A percentile compares a stretch with the other conserved stretches of the same genome.
phyloP scores from a whole-genome alignment of 306 rosid genomes.

The Fragaria iinumae region DNA sequence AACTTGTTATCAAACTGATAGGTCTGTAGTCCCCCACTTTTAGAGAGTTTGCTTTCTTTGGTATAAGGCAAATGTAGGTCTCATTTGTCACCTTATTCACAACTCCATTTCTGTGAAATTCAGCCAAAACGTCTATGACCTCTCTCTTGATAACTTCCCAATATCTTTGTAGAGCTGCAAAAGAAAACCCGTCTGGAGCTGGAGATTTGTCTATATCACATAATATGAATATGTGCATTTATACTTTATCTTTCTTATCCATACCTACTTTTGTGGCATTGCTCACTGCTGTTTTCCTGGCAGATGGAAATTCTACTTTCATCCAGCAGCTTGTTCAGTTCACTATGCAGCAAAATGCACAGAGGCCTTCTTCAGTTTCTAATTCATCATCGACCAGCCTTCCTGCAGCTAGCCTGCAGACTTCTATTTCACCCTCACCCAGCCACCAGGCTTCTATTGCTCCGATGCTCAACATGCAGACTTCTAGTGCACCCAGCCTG shows the following conservation, averaged over 20 bases:
- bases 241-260: not conserved
- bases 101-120: not conserved
- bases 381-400: slow-evolving; percentile 28
- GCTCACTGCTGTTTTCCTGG: slow-evolving; percentile 8
- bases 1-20: not conserved
- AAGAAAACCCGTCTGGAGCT: not conserved
- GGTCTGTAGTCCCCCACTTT: not conserved
- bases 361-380: slow-evolving; percentile 25
- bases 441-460: not conserved
- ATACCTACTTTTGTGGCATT: slow-evolving; percentile 5
- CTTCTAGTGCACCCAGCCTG: slow-evolving; percentile 13
- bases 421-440: slow-evolving; percentile 18
- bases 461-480: slow-evolving; percentile 31
- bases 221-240: not conserved
- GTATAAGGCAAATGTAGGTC: not conserved
- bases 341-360: slow-evolving; percentile 38
- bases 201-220: not conserved
- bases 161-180: not conserved
- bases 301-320: slow-evolving; percentile 43
- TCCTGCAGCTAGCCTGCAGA: slow-evolving; percentile 34
- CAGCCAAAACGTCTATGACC: not conserved
- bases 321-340: slow-evolving; percentile 35
- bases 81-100: not conserved
- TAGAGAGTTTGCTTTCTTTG: not conserved
- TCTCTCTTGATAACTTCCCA: not conserved